A percentile compares a stretch with the other conserved stretches of the same genome.
Conservation (phyloP, 495 filamentous ascomycete species). For the Penicillium psychrofluorescens region DNA sequence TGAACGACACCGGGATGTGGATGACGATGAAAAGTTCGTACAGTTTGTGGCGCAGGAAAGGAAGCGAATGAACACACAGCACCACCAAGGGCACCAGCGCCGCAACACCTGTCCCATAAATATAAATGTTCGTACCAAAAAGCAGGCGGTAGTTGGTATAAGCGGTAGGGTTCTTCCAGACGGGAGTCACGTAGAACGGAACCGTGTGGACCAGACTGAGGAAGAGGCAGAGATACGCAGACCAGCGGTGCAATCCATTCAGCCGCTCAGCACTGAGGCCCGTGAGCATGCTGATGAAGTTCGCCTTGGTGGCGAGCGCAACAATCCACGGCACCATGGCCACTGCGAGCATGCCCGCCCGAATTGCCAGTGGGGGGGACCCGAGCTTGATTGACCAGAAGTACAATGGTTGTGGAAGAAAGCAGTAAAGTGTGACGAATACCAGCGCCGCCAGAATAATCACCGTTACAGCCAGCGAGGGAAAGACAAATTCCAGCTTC, state of each 20-base stretch:
- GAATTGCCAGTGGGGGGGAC: conserved; percentile 83
- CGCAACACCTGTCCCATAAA: conserved; percentile 87
- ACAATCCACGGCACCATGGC: conserved; percentile 94
- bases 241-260: conserved; percentile 91
- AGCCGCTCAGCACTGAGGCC: conserved; percentile 89
- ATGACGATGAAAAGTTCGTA: conserved; percentile 82
- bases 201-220: conserved; percentile 75
- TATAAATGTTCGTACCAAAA: conserved; percentile 53
- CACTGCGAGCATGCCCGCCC: conserved; percentile 87
- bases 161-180: conserved; percentile 70
- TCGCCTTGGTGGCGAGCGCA: conserved; percentile 84
- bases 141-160: conserved; percentile 51
- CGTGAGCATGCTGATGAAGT: conserved; percentile 75
- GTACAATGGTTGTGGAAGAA: conserved; percentile 77
- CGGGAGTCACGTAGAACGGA: conserved; percentile 83
- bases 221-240: conserved; percentile 79
- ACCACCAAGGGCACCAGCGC: conserved; percentile 73
- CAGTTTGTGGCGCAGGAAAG: conserved; percentile 51
- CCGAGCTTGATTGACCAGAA: conserved; percentile 76
- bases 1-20: conserved; percentile 73
- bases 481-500: conserved; percentile 59
- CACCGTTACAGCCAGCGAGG: conserved; percentile 61
- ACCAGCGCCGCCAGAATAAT: conserved; percentile 57
- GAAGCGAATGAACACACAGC: conserved; percentile 77
- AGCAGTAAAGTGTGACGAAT: conserved; percentile 74